Conservation (phyloP, 2,329 filamentous ascomycete species). For the Sclerotinia nivalis region DNA sequence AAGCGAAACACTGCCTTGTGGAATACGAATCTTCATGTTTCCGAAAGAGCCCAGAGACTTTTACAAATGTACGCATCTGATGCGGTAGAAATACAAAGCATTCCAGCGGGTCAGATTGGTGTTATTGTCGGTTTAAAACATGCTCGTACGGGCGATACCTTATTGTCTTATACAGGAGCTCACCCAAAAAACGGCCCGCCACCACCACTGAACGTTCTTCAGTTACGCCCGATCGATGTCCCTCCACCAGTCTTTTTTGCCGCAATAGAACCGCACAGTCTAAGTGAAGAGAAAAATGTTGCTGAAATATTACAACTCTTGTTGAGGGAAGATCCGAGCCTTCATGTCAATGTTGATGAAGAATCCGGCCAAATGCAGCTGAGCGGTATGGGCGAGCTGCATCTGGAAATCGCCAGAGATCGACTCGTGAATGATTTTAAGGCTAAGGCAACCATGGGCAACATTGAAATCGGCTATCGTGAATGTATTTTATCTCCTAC, state of each 20-base stretch:
- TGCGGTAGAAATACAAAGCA: slow-evolving; percentile 77
- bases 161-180: slow-evolving; percentile 70
- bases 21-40: slow-evolving; percentile 81
- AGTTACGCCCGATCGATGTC: slow-evolving; percentile 83
- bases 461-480: slow-evolving; percentile 93
- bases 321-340: slow-evolving; percentile 87
- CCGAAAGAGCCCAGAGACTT: slow-evolving; percentile 77
- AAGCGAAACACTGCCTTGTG: slow-evolving; percentile 73
- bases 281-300: slow-evolving; percentile 77
- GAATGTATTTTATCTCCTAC: slow-evolving; percentile 70
- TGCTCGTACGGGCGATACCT: slow-evolving; percentile 89
- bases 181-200: slow-evolving; percentile 64
- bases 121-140: slow-evolving; percentile 88
- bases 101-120: slow-evolving; percentile 87
- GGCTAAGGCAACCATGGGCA: slow-evolving; percentile 79
- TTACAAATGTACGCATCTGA: slow-evolving; percentile 89
- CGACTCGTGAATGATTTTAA: slow-evolving; percentile 87
- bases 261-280: slow-evolving; percentile 80
- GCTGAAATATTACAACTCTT: slow-evolving; percentile 74
- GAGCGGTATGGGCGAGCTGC: slow-evolving; percentile 94
- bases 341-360: slow-evolving; percentile 80
- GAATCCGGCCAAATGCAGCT: slow-evolving; percentile 92
- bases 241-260: slow-evolving; percentile 95
- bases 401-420: slow-evolving; percentile 90
- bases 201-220: slow-evolving; percentile 68